Base-by-base conservation (phyloP, 768 basidiomycete species). In the Lactarius quietus region DNA sequence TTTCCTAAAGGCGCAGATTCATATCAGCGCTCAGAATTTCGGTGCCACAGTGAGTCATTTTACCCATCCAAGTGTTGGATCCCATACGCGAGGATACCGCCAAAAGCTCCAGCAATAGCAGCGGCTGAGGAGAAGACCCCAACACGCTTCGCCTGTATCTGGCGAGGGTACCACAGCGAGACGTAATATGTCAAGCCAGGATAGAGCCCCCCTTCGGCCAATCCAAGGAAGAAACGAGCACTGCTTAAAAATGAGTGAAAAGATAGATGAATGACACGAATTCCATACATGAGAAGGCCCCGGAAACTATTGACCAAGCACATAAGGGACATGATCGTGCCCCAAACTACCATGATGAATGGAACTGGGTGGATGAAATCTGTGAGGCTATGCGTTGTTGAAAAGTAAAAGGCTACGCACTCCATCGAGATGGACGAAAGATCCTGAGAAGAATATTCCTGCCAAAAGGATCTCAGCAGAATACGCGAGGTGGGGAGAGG, bases 71-170 rank as follows among this genome's bases (percentile, higher is more conserved):
- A 77, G 29, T 78, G 73, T 43, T 78, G 77, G 55, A 82, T 80
- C 3, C 74, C 81, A 69, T 71, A 84, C 62, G 83, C 83, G 33
- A 72, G 76, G 45, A 84, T 69, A 33, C 84, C 83, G 57, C 83
- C 82, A 72, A 76, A 84, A 68, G 77, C 74, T 62, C 79, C 78
- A 28, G 85, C 81, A 36, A 83, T 70, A 2, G 84, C 85, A 15
- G 85, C 84, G 43, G 85, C 84, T n/a, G 82, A 82, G 73, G 86
- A 86, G 77, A 88, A 88, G 51, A 88, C 76, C 5, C 86, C 83
- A 64, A 86, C 80, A 31, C 86, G 81, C 70, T 74, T 76, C 18
- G 83, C 85, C 51, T 85, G 81, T 70, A 88, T 87, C 59, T 76
- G 75, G 38, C 33, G 33, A 33, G 33, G 33, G 33, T 33, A 33